Base-by-base conservation (phyloP, 208 protist genomes). In the Crithidia bombi region DNA sequence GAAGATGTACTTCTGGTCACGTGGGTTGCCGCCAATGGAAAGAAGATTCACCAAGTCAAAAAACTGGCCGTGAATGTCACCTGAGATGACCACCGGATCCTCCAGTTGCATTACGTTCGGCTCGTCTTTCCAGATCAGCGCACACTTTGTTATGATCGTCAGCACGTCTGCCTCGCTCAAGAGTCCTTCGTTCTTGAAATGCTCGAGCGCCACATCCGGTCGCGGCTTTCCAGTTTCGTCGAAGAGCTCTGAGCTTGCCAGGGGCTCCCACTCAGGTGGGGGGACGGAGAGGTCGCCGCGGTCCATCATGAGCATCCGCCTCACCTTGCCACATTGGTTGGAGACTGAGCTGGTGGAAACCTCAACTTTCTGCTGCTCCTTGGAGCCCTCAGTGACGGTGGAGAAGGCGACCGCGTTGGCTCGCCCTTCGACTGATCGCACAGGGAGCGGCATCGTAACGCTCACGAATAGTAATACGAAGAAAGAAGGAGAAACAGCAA, bases 1-100 rank as follows among this genome's bases (percentile, higher is more conserved):
- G 69, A 99, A 99, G 17, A 99, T 85, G 73, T 98, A 99, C 55
- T 87, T 79, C 54, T 93, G 95, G 33, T 82, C 46, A 0, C 73
- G 58, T 7, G 96, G 96, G 44, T 91, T 75, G 26, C 97, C 97
- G 32, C 93, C 93, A 62, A 98, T 86, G 50, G 98, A 94, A 28
- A 99, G 91, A 14, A 99, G 78, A 73, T 97, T 98, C 26, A 99
- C 47, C 21, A 99, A 68, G 75, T 99, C 98, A 66, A 96, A 99
- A 67, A 96, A 99, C 81, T 99, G 98, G 6, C 98, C 98, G 79
- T 99, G 98, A 25, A 98, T 88, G 82, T 99, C 98, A 26, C 98
- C 98, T 63, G 83, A 86, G 15, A 97, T 78, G 14, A 87, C 85
- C 51, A 94, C 91, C 32, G 90, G 83, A 36, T 87, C 92, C 19